Conservation (phyloP, 106 monocot species). For the Narthecium ossifragum region DNA sequence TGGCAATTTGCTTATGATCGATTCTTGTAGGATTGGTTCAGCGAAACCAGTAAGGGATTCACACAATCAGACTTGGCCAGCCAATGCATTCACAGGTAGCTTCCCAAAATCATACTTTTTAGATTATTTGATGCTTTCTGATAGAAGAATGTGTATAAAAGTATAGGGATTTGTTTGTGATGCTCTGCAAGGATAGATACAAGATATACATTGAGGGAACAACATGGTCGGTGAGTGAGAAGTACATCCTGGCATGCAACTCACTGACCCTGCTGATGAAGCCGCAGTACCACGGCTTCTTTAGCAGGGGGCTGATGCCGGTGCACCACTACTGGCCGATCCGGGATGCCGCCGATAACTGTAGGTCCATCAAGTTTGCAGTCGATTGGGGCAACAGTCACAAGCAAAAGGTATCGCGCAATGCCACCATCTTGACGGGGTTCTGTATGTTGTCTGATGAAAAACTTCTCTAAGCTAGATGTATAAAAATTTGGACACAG, state of each 20-base stretch:
- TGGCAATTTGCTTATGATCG: too few relatives aligned
- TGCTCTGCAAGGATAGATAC: conserved; percentile 26
- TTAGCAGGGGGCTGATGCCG: conserved; percentile 62
- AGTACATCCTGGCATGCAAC: conserved; percentile 77
- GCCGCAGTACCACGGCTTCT: conserved; percentile 61
- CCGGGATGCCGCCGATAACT: conserved; percentile 27
- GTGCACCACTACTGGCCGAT: conserved; percentile 82
- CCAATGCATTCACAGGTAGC: conserved; percentile 68
- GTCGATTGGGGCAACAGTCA: conserved; percentile 76
- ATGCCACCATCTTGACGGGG: too few relatives aligned
- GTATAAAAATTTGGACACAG: conserved; percentile 6
- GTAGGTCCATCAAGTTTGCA: conserved; percentile 66
- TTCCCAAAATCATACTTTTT: neutral
- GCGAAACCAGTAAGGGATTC: conserved; percentile 42
- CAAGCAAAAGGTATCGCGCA: conserved; percentile 60
- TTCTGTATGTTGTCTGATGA: too few relatives aligned
- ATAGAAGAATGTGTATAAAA: neutral
- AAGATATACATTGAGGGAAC: conserved; percentile 83
- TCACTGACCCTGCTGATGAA: conserved; percentile 41
- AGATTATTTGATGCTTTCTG: too few relatives aligned
- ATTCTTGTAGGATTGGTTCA: conserved; percentile 43
- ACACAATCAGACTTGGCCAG: conserved; percentile 62
- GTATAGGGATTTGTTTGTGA: neutral
- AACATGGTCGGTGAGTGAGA: conserved; percentile 85
- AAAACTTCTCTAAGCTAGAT: too few relatives aligned